Base-by-base conservation (phyloP, 148 eudicot species). In the Agrostemma githago region DNA sequence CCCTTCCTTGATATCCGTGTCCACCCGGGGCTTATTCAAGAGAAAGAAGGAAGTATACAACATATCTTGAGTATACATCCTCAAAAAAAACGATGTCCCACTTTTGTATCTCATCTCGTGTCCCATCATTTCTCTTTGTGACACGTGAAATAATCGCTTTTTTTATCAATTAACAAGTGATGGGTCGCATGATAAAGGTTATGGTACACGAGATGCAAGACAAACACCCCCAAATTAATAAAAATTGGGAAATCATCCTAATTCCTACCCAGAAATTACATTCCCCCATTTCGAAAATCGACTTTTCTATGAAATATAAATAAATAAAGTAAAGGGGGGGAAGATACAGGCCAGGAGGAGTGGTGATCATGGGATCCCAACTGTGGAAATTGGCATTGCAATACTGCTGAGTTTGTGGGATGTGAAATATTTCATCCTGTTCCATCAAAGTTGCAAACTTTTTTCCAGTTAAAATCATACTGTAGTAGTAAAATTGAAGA, bases 361-460 rank as follows among this genome's bases (percentile, higher is more conserved):
- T 95, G 43, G 99, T 95, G 81, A 95, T 95, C 97, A 92, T 95
- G 68, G 99, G 99, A 84, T 95, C 99, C 99, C 99, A 95, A 20
- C 83, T 87, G 71, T 66, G 78, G 80, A 95, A 92, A 84, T 90
- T 85, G 66, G 89, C 96, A 15, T 81, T 81, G 82, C 99, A 95
- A 74, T 95, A 92, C 60, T 92, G 85, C 58, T 89, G 92, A 54
- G 94, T 93, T 82, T 95, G 99, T 64, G 96, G 97, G 38, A 95
- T 84, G 66, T 95, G 99, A 70, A 92, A 92, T 79, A 95, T 92
- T 86, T 95, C 99, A 75, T 92, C 97, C 99, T 95, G 88, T 37
- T 26, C 34, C 34, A 26, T 26, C 34, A 26, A 26, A 26, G 34
- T 26, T 26, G 34, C 34, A 26, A 26, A 26, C 34, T 26, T 26